Evolutionary conservation across 257 asterid species (phyloP).

Genomic region (Marsdenia floribunda): DNA sequence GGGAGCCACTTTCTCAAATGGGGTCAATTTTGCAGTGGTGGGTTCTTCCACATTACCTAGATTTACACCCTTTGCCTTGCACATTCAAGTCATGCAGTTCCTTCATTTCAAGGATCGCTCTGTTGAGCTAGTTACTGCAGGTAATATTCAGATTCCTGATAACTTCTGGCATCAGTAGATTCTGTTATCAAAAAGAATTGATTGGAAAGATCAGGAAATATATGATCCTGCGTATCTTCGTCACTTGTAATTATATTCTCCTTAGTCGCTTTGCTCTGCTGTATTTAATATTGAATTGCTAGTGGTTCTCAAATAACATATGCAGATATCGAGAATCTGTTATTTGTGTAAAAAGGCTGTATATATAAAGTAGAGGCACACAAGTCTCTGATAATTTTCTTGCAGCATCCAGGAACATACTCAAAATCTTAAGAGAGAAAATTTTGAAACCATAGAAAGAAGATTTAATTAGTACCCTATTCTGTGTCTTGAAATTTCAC

Average conservation of each 20-base stretch:
- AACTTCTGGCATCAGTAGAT: neutral
- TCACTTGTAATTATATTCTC: neutral
- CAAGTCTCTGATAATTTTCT: neutral
- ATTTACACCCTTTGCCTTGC: slow-evolving; percentile 53
- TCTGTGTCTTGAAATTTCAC: neutral
- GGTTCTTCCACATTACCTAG: slow-evolving; percentile 72
- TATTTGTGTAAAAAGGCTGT: neutral
- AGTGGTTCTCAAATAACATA: neutral
- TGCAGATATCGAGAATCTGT: neutral
- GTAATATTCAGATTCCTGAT: slow-evolving; percentile 26
- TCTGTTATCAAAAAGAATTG: neutral
- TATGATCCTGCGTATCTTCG: neutral
- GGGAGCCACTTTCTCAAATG: slow-evolving; percentile 57
- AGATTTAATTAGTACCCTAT: neutral
- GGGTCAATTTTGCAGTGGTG: slow-evolving; percentile 81
- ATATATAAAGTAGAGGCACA: neutral
- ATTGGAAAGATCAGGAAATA: neutral
- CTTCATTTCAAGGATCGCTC: slow-evolving; percentile 66
- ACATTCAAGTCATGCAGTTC: slow-evolving; percentile 80
- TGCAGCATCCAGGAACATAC: neutral
- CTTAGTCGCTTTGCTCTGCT: neutral
- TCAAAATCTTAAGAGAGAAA: too few species aligned
- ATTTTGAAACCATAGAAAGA: neutral
- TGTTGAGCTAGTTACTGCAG: slow-evolving; percentile 47
- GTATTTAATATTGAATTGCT: neutral